Evolutionary conservation across 371 early-diverging fungal genomes (phyloP), one percentile per base, ranked within the genome.

Genomic region (Haplosporangium sp.): DNA sequence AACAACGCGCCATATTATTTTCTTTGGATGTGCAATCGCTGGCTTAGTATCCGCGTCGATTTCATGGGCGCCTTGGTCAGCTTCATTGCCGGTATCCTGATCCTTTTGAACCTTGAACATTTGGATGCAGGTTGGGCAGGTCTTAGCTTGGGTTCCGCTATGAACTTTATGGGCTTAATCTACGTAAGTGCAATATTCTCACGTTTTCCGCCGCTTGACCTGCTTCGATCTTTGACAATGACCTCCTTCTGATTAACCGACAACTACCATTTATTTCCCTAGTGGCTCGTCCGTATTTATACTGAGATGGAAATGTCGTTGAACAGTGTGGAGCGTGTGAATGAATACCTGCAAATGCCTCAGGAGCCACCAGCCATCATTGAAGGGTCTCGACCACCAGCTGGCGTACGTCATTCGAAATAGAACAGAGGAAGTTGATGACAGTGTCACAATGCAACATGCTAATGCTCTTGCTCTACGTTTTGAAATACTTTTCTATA

Each of bases 21-120:
- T 59, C 62, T 88, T 37, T 94, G 95, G 94, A 86, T 86, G 23
- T 86, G 89, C 56, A 95, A 94, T 82, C 90, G 95, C 37, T 95
- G 96, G 96, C 86, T 95, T 41, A 87, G 86, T 61, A 73, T 92
- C 21, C 91, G 95, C 6, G 88, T 90, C 29, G 92, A 90, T 36
- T 38, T 90, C 5, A 82, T 88, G 20, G 90, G 91, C 38, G 88
- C 93, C 2, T 16, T 85, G 6, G 88, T 96, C 45, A 84, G 89
- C 52, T 87, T 91, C 50, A 83, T 90, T 50, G 91, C 88, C 14
- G 83, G 79, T 20, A 84, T 86, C 47, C 80, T 88, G 56, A 63
- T 84, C 41, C 61, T 71, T 41, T 53, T 54, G 41, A 70, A 80
- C 20, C 50, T 82, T 20, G 80, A 87, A 13, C 69, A 80, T 42